Conservation (phyloP, 2,329 filamentous ascomycete species). For the Ophiocordyceps robertsii region DNA sequence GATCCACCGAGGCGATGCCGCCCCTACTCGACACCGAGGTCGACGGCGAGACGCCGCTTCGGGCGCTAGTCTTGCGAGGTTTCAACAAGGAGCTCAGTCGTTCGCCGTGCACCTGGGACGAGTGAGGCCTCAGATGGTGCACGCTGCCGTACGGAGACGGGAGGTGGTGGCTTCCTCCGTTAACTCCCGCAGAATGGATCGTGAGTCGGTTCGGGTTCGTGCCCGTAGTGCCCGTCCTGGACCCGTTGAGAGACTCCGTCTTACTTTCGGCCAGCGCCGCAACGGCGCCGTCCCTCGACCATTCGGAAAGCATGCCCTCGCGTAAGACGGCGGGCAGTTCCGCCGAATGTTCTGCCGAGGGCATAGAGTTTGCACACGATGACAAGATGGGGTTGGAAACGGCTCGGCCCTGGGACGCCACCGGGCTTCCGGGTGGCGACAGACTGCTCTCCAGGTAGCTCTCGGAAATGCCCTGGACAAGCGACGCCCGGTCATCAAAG, state of each 20-base stretch:
- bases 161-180: constrained; percentile 21
- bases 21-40: constrained; percentile 29
- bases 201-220: constrained; percentile 41
- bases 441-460: constrained; percentile 50
- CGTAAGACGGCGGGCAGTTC: constrained; percentile 53
- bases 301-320: constrained; percentile 66
- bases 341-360: constrained; percentile 24
- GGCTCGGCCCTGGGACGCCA: constrained; percentile 52
- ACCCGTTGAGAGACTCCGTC: constrained; percentile 63
- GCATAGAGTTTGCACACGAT: constrained; percentile 26
- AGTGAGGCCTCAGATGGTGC: constrained; percentile 35
- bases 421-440: constrained; percentile 57
- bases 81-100: constrained; percentile 23
- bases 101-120: constrained; percentile 24
- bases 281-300: constrained; percentile 65
- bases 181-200: constrained; percentile 33
- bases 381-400: constrained; percentile 49
- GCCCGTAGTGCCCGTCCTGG: constrained; percentile 48
- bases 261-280: constrained; percentile 55
- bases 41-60: constrained; percentile 34
- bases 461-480: constrained; percentile 62
- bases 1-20: constrained; percentile 47
- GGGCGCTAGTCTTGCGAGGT: constrained; percentile 39
- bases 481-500: constrained; percentile 57
- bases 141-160: constrained; percentile 36